Base-by-base conservation (phyloP, 2,329 filamentous ascomycete species). In the Penicillium hesseltinei region DNA sequence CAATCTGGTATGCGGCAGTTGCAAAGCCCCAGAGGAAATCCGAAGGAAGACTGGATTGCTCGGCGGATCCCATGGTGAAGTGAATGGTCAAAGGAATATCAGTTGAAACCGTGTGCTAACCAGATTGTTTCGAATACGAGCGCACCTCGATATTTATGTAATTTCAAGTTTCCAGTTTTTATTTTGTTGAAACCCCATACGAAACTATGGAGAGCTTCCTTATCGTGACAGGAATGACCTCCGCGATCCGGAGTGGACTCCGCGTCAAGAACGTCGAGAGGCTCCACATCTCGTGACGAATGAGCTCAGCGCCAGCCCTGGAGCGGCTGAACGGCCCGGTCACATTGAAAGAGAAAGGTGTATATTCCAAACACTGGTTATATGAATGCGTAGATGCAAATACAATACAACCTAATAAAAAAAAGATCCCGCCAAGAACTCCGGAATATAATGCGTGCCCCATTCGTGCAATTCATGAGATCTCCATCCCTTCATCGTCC, bases 1-100 rank as follows among this genome's bases (percentile, higher is more conserved):
- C 91, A 66, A 96, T 89, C 74, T 96, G 91, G 79, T 94, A 95
- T 71, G 91, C 81, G 61, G 89, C 89, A 39, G 89, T 92, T 68
- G 89, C 89, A 75, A 91, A 92, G 53, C 89, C 89, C 89, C 88
- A 92, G 59, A 85, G 76, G 74, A 92, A 91, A 73, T 90, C 87
- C 55, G 82, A 80, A 39, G 86, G 86, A 55, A 91, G 80, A 57
- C 64, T 69, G 35, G 70, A 69, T 33, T 67, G 54, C 13, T 60
- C 56, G 39, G 63, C 64, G 31, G 66, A 69, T 33, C 67, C 69
- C 70, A 71, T 71, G 25, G 40, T 61, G 57, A 11, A 42, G n/a
- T 40, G 35, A 51, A 39, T 35, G 15, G 15, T 29, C 23, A 50
- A 58, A 38, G 33, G 27, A 36, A 33, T 40, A 29, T 17, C 39